phyloP scores from a whole-genome alignment of 352 stramenopile genomes.

The Phytophthora rubi region DNA sequence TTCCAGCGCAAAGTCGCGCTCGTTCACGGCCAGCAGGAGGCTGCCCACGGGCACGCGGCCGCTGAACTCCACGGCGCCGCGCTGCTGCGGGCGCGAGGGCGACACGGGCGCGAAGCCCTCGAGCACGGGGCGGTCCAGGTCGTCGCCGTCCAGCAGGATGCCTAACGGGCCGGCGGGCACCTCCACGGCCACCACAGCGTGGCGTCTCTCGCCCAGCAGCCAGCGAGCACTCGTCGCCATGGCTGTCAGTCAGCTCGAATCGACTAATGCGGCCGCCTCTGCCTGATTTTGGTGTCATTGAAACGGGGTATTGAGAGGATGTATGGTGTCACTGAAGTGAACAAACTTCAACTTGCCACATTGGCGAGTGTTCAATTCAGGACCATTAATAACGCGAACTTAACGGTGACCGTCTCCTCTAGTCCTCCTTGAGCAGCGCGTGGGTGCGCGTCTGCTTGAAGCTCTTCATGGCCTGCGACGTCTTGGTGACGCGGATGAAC shows the following conservation, averaged over 20 bases:
- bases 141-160: constrained; percentile 63
- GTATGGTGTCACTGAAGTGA: background rate
- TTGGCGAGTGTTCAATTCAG: background rate
- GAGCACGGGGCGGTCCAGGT: constrained; percentile 48
- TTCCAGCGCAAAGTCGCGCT: constrained; percentile 48
- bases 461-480: constrained; percentile 44
- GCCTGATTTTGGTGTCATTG: background rate
- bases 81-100: constrained; percentile 23
- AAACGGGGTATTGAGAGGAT: background rate
- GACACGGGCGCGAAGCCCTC: constrained; percentile 56
- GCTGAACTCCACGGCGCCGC: constrained; percentile 56
- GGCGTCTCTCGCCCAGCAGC: constrained; percentile 5
- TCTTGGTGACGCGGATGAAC: constrained; percentile 46
- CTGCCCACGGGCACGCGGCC: constrained; percentile 49
- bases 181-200: constrained; percentile 29
- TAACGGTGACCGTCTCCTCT: background rate
- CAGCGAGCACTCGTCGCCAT: constrained; percentile 29
- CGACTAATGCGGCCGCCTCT: background rate
- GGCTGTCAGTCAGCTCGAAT: background rate
- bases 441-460: constrained; percentile 59
- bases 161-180: constrained; percentile 60
- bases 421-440: constrained; percentile 41
- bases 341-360: background rate
- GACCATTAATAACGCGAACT: background rate
- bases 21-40: constrained; percentile 70